Conservation (phyloP, 2,329 filamentous ascomycete genomes). For the Calonectria hongkongensis region DNA sequence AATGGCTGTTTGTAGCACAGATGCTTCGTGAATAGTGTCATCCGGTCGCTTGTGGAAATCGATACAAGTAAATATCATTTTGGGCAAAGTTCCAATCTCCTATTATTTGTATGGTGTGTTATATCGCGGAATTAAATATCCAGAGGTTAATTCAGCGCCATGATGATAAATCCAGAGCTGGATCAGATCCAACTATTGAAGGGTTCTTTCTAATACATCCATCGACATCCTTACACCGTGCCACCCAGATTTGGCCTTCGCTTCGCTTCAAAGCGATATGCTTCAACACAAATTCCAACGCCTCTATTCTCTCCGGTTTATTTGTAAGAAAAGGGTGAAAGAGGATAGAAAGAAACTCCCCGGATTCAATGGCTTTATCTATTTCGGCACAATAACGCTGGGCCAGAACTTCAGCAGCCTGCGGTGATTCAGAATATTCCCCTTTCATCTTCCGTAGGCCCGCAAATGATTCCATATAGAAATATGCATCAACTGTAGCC, state of each 20-base stretch:
- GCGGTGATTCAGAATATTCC: constrained; percentile 4
- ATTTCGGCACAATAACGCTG: constrained; percentile 12
- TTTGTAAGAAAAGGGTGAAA: constrained; percentile 32
- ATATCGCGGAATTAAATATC: not conserved
- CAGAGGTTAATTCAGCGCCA: not conserved
- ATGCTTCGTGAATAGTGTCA: too few relatives aligned
- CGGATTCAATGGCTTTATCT: constrained; percentile 2
- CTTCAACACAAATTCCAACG: constrained; percentile 24
- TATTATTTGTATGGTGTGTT: too few relatives aligned
- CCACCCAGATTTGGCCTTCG: constrained; percentile 20
- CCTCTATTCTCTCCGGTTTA: constrained; percentile 5
- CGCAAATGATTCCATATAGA: constrained; percentile 32
- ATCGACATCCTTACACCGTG: constrained; percentile 24
- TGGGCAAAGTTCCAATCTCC: too few relatives aligned
- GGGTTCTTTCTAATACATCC: constrained; percentile 11
- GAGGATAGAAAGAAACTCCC: constrained; percentile 2
- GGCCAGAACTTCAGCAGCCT: not conserved
- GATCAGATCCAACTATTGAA: not conserved
- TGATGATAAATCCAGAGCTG: constrained; percentile 3
- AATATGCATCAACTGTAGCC: constrained; percentile 33
- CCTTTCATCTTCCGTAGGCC: constrained; percentile 28
- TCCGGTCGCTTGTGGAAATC: too few relatives aligned
- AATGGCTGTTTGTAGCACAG: too few relatives aligned
- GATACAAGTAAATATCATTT: too few relatives aligned
- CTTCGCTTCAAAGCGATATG: constrained; percentile 2